Percentiles rank a stretch among this genome's conserved stretches.
Conservation (phyloP, 163 green algal species). For the Trebouxiophyceae sp. region DNA sequence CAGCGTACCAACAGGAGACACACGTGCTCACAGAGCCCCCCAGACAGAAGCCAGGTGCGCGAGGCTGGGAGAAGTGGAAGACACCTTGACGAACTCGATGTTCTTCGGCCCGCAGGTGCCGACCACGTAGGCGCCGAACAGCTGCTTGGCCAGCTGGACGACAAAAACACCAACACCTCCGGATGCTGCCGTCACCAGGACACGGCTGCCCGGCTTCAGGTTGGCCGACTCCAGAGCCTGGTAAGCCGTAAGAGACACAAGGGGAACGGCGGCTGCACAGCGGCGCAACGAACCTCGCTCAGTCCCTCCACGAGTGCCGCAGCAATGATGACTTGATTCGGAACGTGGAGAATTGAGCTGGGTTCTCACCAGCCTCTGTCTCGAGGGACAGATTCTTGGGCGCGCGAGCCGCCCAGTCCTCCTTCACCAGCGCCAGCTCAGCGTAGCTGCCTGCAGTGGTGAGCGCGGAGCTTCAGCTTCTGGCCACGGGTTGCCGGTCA, state of each 20-base stretch:
- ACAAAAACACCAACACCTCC: slow-evolving; percentile 47
- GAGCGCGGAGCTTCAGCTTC: no score
- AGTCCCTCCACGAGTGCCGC: no score
- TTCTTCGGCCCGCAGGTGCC: slow-evolving; percentile 37
- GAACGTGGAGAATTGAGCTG: neutral
- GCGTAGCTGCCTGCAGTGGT: slow-evolving; percentile 22
- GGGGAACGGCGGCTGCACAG: slow-evolving; percentile 25
- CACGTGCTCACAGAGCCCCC: no score
- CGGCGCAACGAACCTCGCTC: neutral
- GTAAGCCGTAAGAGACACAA: slow-evolving; percentile 48
- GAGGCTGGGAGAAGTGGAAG: no score
- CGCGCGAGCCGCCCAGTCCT: slow-evolving; percentile 16
- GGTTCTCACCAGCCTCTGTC: slow-evolving; percentile 10
- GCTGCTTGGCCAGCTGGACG: slow-evolving; percentile 48
- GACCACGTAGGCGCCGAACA: slow-evolving; percentile 31
- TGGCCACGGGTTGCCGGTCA: no score
- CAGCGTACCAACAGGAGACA: no score
- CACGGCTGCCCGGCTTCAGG: slow-evolving; percentile 36
- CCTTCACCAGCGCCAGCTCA: slow-evolving; percentile 21
- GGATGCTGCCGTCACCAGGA: slow-evolving; percentile 41
- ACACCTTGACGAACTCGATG: slow-evolving; percentile 30
- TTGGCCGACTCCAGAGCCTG: slow-evolving; percentile 38
- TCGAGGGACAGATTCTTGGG: slow-evolving; percentile 18
- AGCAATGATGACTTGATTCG: no score
- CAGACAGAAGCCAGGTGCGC: no score